Evolutionary conservation across 2,329 filamentous ascomycete species (phyloP).

Genomic region (Colletotrichum orchidophilum): DNA sequence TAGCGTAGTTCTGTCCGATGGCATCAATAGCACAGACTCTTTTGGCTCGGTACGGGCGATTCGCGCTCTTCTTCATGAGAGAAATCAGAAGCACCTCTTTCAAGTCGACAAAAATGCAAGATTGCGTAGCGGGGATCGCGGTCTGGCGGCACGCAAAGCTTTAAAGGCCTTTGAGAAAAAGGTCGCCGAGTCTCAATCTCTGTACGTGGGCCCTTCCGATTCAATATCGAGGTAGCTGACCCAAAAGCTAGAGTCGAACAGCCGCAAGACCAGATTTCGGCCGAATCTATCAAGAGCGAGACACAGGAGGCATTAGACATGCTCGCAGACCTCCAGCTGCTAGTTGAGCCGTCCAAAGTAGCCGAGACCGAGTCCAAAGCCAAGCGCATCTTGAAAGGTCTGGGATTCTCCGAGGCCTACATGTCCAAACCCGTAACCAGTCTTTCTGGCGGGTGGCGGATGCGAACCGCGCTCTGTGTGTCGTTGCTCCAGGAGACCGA

Average conservation of each 20-base stretch:
- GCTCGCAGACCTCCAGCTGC: constrained; percentile 73
- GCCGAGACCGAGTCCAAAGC: constrained; percentile 73
- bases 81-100: constrained; percentile 71
- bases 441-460: constrained; percentile 82
- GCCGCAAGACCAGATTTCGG: constrained; percentile 63
- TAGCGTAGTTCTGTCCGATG: constrained; percentile 65
- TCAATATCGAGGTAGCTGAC: not conserved
- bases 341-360: constrained; percentile 72
- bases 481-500: constrained; percentile 78
- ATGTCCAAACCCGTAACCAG: constrained; percentile 69
- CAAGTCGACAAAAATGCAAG: constrained; percentile 78
- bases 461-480: constrained; percentile 72
- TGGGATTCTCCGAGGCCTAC: constrained; percentile 74
- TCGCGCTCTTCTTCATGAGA: constrained; percentile 69
- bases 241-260: constrained; percentile 54
- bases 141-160: constrained; percentile 79
- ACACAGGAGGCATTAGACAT: constrained; percentile 76
- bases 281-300: constrained; percentile 67
- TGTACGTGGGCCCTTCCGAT: constrained; percentile 50
- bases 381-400: constrained; percentile 71
- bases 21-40: constrained; percentile 67
- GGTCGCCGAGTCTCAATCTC: constrained; percentile 63
- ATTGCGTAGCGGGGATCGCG: constrained; percentile 78
- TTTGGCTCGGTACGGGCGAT: constrained; percentile 68
- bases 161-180: constrained; percentile 75